A percentile compares a stretch with the other conserved stretches of the same genome.
Evolutionary conservation across 257 asterid species (phyloP).

Genomic region (Solanum appendiculatum): DNA sequence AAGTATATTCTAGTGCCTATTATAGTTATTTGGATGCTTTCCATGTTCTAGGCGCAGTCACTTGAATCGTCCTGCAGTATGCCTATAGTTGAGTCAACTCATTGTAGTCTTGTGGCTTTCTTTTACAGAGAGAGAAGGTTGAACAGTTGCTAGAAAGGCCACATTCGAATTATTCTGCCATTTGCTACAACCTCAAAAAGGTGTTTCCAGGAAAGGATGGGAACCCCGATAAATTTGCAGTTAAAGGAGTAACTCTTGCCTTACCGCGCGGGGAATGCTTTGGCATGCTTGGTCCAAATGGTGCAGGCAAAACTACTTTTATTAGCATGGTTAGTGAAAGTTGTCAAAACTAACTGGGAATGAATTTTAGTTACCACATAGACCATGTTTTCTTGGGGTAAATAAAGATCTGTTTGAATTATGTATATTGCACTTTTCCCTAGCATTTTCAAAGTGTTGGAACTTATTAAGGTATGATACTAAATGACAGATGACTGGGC

Average conservation of each 20-base stretch:
- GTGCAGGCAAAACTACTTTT: slow-evolving; percentile 19
- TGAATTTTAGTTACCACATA: not conserved
- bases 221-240: slow-evolving; percentile 33
- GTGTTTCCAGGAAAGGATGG: slow-evolving; percentile 31
- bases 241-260: slow-evolving; percentile 27
- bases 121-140: slow-evolving; percentile 20
- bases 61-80: not conserved
- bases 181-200: slow-evolving; percentile 25
- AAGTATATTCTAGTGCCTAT: not conserved
- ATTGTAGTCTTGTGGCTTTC: not conserved
- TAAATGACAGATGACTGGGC: slow-evolving; percentile 79
- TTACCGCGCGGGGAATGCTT: slow-evolving; percentile 33
- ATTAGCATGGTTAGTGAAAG: slow-evolving; percentile 7
- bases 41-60: not conserved
- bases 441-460: not conserved
- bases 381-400: not conserved
- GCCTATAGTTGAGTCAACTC: not conserved
- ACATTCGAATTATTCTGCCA: slow-evolving; percentile 10
- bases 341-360: not conserved
- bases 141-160: slow-evolving; percentile 16
- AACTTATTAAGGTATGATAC: not conserved
- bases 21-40: not conserved
- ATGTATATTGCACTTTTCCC: not conserved
- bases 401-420: not conserved
- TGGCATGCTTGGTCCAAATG: slow-evolving; percentile 44